Evolutionary conservation across 2,329 filamentous ascomycete genomes (phyloP), one percentile per base, ranked within the genome.

Genomic region (Torrubiellomyces zombiae): DNA sequence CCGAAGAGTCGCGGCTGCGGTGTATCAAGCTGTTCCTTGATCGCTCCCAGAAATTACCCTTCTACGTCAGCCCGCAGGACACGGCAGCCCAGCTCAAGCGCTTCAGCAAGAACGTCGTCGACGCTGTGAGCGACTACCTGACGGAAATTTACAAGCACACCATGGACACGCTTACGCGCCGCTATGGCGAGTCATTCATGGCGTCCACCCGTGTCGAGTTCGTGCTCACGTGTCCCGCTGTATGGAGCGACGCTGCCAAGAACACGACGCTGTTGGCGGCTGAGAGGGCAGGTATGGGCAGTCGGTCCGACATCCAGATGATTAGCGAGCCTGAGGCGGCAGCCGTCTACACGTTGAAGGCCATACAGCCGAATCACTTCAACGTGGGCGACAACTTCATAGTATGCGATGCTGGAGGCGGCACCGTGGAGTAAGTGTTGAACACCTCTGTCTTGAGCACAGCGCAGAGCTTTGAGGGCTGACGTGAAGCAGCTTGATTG

Each of bases 21-120:
- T 86, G 79, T 45, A 81, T 86, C 56, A 86, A 86, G 56, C 63
- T 86, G 14, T 83, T 85, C 42, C 70, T 86, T 18, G 79, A 86
- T 46, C 69, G 76, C 13, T 73, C 75, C 21, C 79, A 85, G 48
- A 80, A 80, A 48, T 60, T 86, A 14, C 79, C 79, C 6, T 77
- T 80, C 36, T 86, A 83, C 36, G 75, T 85, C 32, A 79, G 73
- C 38, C 74, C 75, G 6, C 61, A 80, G 14, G 78, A 85, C 45
- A 83, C 77, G 23, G 75, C 75, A 0, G 73, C 75, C 0, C 75
- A 81, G 47, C 60, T 85, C n/a, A 70, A 73, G 44, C 68, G 67
- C 34, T 75, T 67, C 49, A 69, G 73, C 48, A 80, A 80, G 47
- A 83, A 74, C 6, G 78, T 85, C 14, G 68, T 78, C 32, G 77